phyloP scores from a whole-genome alignment of 805 yeast genomes.

The Clavispora fructus region DNA sequence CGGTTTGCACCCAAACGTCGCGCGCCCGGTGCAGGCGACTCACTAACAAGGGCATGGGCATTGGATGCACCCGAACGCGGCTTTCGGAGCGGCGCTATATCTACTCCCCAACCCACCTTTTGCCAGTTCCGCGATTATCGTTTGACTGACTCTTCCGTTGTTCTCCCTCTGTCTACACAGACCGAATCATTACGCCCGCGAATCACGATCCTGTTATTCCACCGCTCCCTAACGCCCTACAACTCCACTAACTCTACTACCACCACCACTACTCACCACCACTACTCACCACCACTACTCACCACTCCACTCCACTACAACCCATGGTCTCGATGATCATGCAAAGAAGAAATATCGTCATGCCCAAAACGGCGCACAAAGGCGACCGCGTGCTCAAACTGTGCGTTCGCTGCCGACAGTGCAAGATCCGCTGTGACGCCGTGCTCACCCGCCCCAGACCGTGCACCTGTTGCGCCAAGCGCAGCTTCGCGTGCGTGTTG shows the following conservation, averaged over 20 bases:
- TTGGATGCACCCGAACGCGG: background rate
- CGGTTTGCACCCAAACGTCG: conserved; percentile 9
- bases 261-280: too few relatives aligned
- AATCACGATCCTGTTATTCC: too few relatives aligned
- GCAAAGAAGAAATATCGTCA: conserved; percentile 11
- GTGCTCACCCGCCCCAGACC: conserved; percentile 45
- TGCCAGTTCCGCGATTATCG: too few relatives aligned
- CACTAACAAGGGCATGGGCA: background rate
- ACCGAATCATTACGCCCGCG: too few relatives aligned
- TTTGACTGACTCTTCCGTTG: too few relatives aligned
- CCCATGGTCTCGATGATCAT: conserved; percentile 14
- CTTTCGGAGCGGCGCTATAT: background rate
- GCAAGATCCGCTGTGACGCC: conserved; percentile 64
- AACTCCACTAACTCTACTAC: too few relatives aligned
- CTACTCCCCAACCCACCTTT: too few relatives aligned
- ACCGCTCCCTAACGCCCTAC: too few relatives aligned
- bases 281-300: too few relatives aligned
- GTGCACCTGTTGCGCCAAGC: conserved; percentile 52
- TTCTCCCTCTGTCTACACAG: too few relatives aligned
- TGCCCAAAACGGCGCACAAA: conserved; percentile 7
- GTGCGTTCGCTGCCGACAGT: conserved; percentile 60
- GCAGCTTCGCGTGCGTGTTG: conserved; percentile 47
- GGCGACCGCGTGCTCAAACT: conserved; percentile 38
- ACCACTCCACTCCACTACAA: too few relatives aligned
- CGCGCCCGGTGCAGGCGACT: conserved; percentile 3